phyloP scores from a whole-genome alignment of 2,329 filamentous ascomycete species.

The Aspergillus sp. region DNA sequence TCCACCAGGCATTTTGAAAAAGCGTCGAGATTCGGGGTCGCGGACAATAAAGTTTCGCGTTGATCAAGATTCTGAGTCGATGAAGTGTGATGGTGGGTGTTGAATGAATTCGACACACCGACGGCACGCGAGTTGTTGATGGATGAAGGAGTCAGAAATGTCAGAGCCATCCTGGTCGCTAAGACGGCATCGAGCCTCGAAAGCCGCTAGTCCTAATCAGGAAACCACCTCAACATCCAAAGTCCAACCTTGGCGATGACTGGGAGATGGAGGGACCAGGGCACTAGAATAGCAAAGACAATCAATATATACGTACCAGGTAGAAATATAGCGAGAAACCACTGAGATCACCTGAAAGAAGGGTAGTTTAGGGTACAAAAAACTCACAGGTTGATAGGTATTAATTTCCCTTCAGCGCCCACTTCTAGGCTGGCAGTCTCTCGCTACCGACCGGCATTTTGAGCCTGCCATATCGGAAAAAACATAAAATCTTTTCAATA shows the following conservation, averaged over 20 bases:
- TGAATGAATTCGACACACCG: slow-evolving; percentile 28
- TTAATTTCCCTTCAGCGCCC: background rate
- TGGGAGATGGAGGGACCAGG: slow-evolving; percentile 8
- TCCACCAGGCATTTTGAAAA: slow-evolving; percentile 70
- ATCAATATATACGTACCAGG: background rate
- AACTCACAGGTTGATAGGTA: background rate
- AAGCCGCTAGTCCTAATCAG: slow-evolving; percentile 38
- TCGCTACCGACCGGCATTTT: background rate
- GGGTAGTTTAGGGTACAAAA: background rate
- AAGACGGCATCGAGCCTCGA: slow-evolving; percentile 30
- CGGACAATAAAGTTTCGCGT: slow-evolving; percentile 29
- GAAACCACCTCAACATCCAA: slow-evolving; percentile 24
- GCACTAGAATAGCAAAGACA: background rate
- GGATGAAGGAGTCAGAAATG: slow-evolving; percentile 45
- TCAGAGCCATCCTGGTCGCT: slow-evolving; percentile 37
- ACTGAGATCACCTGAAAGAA: background rate
- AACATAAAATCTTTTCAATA: background rate
- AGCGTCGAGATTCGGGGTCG: slow-evolving; percentile 26
- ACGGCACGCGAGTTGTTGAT: slow-evolving; percentile 43
- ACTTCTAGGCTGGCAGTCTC: background rate
- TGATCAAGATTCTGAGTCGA: slow-evolving; percentile 20
- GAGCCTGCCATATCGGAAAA: background rate
- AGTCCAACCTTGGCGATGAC: slow-evolving; percentile 12
- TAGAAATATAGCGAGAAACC: background rate
- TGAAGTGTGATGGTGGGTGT: slow-evolving; percentile 28